A percentile compares a stretch with the other conserved stretches of the same genome.
These are phyloP conservation scores for Herpetomonas samuelpessoai DNA, from an alignment of 208 protist species.

Conservation along the genomic window DNA sequence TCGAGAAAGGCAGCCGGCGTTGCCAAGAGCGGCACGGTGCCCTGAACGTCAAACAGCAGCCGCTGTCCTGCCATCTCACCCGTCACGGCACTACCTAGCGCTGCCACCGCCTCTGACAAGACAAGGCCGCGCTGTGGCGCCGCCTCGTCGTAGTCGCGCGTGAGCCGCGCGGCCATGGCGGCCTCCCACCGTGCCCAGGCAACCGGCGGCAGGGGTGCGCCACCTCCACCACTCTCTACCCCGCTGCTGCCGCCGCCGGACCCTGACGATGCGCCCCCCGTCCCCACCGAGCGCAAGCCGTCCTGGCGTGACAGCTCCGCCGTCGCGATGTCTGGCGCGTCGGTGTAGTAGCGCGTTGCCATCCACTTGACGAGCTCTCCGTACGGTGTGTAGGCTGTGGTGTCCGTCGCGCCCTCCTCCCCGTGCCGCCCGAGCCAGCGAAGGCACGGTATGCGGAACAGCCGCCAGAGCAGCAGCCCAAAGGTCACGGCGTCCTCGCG, in stretches of 20 bases:
- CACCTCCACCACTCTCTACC: no score
- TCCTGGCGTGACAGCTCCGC: constrained; percentile 18
- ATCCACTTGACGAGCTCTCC: constrained; percentile 18
- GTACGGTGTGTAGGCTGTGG: constrained; percentile 2
- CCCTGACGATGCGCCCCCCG: background rate
- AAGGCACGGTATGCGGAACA: constrained; percentile 31
- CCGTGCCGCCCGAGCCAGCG: constrained; percentile 12
- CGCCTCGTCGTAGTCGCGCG: constrained; percentile 22
- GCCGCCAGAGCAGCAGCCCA: constrained; percentile 40
- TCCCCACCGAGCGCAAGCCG: constrained; percentile 12
- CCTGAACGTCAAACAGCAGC: constrained; percentile 65
- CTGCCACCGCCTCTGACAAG: no score
- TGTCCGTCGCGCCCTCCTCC: constrained; percentile 2
- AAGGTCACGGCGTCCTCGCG: constrained; percentile 21
- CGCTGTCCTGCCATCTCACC: no score
- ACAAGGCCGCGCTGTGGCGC: background rate
- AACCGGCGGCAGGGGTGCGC: constrained; percentile 8
- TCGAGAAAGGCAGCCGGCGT: constrained; percentile 61
- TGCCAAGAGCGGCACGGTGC: constrained; percentile 38
- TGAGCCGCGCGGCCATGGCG: constrained; percentile 9
- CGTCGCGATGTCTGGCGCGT: constrained; percentile 19
- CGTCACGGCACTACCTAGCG: no score
- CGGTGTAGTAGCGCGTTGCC: constrained; percentile 19
- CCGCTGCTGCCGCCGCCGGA: background rate
- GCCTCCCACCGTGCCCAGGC: constrained; percentile 35